These are phyloP conservation scores for Lasiosphaeria miniovina DNA, from an alignment of 495 filamentous ascomycete genomes.

Conservation along the genomic window DNA sequence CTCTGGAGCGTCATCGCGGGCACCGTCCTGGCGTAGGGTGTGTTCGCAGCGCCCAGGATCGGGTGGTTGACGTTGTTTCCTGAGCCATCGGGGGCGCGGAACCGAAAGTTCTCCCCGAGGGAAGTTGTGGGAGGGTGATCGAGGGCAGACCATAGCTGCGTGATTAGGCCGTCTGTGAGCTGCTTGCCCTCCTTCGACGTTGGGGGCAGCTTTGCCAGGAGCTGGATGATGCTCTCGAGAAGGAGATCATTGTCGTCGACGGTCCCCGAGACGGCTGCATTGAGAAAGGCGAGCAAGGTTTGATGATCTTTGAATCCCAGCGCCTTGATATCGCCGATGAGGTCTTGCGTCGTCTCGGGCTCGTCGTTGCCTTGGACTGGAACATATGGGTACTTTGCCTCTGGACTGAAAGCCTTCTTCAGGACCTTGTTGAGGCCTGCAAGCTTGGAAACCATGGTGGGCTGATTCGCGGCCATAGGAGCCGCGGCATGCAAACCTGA, in stretches of 20 bases:
- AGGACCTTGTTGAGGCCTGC: slow-evolving; percentile 21
- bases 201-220: slow-evolving; percentile 34
- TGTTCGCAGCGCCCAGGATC: slow-evolving; percentile 53
- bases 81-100: slow-evolving; percentile 64
- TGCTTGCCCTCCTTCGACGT: slow-evolving; percentile 31
- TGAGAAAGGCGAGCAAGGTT: slow-evolving; percentile 34
- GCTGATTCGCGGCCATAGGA: not conserved
- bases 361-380: slow-evolving; percentile 26
- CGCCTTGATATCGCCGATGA: slow-evolving; percentile 25
- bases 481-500: too few species aligned
- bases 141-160: slow-evolving; percentile 60
- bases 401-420: slow-evolving; percentile 27
- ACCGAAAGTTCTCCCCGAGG: slow-evolving; percentile 40
- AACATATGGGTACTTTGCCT: slow-evolving; percentile 27
- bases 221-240: slow-evolving; percentile 40
- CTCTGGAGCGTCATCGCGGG: slow-evolving; percentile 43
- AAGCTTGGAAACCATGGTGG: slow-evolving; percentile 5
- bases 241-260: slow-evolving; percentile 38
- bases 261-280: slow-evolving; percentile 30
- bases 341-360: slow-evolving; percentile 21
- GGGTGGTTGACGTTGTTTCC: slow-evolving; percentile 62
- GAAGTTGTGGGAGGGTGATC: slow-evolving; percentile 62
- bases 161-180: slow-evolving; percentile 39
- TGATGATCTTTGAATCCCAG: slow-evolving; percentile 30
- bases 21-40: slow-evolving; percentile 67